Evolutionary conservation across 306 rosid genomes (phyloP).

Genomic region (Spatholobus suberectus): DNA sequence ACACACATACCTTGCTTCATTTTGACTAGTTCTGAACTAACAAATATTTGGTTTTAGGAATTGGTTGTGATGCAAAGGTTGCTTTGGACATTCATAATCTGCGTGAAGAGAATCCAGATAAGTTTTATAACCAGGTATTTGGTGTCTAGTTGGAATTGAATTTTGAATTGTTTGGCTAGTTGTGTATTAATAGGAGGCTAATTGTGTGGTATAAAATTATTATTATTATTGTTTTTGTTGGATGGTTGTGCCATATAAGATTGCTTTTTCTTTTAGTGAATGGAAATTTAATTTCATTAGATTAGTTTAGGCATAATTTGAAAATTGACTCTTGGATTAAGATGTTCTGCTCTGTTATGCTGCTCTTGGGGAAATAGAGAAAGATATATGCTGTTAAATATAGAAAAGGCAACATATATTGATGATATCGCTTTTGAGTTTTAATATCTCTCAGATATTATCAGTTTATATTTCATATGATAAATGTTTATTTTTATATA

Average conservation of each 20-base stretch:
- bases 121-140: constrained; percentile 94
- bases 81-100: constrained; percentile 97
- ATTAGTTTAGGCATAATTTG: background rate
- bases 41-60: constrained; percentile 63
- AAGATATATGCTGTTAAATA: constrained; percentile 1
- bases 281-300: constrained; percentile 3
- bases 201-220: constrained; percentile 10
- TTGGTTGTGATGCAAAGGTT: constrained; percentile 99
- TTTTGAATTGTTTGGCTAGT: constrained; percentile 25
- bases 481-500: background rate
- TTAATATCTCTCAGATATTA: background rate
- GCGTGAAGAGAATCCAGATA: constrained; percentile 98
- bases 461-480: background rate
- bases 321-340: constrained; percentile 3
- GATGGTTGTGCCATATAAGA: constrained; percentile 4
- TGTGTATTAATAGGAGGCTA: constrained; percentile 16
- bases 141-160: constrained; percentile 17
- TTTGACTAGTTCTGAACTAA: constrained; percentile 38
- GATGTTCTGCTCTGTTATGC: background rate
- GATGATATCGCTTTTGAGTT: background rate
- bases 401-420: background rate
- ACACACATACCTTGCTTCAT: constrained; percentile 10
- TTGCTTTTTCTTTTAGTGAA: constrained; percentile 9
- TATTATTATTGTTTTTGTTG: constrained; percentile 15
- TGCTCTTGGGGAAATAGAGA: background rate